Evolutionary conservation across 2,329 filamentous ascomycete species (phyloP).

Genomic region (Aspergillus neoniger): DNA sequence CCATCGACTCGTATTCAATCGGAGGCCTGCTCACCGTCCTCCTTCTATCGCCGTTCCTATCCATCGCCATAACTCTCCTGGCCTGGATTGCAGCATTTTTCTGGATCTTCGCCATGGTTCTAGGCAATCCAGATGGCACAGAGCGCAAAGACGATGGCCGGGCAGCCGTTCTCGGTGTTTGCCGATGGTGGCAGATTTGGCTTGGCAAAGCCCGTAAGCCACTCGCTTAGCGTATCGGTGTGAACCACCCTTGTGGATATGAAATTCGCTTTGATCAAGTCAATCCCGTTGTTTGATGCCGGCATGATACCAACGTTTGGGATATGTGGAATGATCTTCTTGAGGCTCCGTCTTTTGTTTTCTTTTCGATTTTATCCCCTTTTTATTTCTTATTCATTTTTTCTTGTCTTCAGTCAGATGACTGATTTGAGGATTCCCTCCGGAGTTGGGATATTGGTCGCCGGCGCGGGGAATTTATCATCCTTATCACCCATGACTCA

Average conservation of each 20-base stretch:
- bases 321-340: slow-evolving; percentile 27
- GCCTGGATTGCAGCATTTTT: slow-evolving; percentile 63
- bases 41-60: slow-evolving; percentile 58
- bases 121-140: slow-evolving; percentile 63
- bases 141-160: slow-evolving; percentile 63
- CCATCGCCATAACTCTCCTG: slow-evolving; percentile 57
- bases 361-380: too few relatives aligned
- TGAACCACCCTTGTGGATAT: neutral
- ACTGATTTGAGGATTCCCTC: neutral
- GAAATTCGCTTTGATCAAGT: slow-evolving; percentile 8
- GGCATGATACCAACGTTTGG: slow-evolving; percentile 31
- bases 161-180: slow-evolving; percentile 59
- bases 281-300: slow-evolving; percentile 19
- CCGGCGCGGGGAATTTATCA: neutral
- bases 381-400: slow-evolving; percentile 10
- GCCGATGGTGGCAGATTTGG: slow-evolving; percentile 64
- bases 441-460: neutral
- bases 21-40: slow-evolving; percentile 53
- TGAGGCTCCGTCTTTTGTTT: neutral
- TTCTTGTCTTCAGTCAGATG: neutral
- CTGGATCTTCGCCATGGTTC: slow-evolving; percentile 62
- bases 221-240: slow-evolving; percentile 12
- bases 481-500: neutral
- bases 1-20: slow-evolving; percentile 38
- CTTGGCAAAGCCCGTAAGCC: slow-evolving; percentile 41